Evolutionary conservation across 73 alveolate genomes (phyloP).

Genomic region (Effrenium voratum): DNA sequence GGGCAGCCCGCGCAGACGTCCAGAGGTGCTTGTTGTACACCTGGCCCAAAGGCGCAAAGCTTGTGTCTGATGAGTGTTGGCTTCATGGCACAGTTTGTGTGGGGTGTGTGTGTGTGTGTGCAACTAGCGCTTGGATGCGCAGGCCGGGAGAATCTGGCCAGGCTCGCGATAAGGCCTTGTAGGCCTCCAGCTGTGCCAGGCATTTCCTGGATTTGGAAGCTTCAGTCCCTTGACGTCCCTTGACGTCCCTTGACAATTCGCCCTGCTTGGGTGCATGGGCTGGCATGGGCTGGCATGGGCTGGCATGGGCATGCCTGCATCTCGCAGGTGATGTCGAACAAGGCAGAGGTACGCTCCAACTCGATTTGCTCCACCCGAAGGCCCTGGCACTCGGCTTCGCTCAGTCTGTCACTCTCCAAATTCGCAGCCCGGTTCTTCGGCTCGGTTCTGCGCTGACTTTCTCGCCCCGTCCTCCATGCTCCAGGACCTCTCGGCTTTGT

Average conservation of each 20-base stretch:
- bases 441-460: neutral
- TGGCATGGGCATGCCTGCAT: too few species aligned
- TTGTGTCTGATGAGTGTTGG: too few species aligned
- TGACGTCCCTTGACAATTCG: too few species aligned
- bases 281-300: too few species aligned
- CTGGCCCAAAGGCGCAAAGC: neutral
- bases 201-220: constrained; percentile 10
- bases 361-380: constrained; percentile 83
- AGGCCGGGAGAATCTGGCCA: neutral
- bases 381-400: constrained; percentile 7
- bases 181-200: constrained; percentile 76
- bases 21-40: constrained; percentile 86
- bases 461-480: constrained; percentile 64
- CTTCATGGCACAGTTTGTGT: neutral
- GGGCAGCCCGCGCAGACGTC: constrained; percentile 58
- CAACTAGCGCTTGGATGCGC: too few species aligned
- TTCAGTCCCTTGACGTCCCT: too few species aligned
- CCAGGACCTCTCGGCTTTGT: constrained; percentile 62
- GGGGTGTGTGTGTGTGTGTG: too few species aligned
- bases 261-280: too few species aligned
- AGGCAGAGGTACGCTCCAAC: constrained; percentile 50
- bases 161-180: constrained; percentile 19
- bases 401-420: too few species aligned
- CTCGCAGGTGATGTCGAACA: constrained; percentile 88
- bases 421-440: too few species aligned